A percentile compares a stretch with the other conserved stretches of the same genome.
phyloP scores from a whole-genome alignment of 768 basidiomycete genomes.

The Suillus weaverae region DNA sequence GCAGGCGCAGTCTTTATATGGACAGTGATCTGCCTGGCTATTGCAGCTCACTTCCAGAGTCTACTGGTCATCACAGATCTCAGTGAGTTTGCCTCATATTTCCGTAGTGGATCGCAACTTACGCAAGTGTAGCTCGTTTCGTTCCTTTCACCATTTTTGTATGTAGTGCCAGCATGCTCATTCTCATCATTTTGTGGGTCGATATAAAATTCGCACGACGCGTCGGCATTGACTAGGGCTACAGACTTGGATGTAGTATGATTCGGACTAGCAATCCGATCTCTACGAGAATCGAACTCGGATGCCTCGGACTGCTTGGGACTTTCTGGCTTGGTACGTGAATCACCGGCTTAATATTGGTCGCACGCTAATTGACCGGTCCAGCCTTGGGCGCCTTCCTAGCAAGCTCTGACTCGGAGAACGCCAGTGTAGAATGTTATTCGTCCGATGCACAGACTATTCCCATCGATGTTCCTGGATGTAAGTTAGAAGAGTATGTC shows the following conservation, averaged over 20 bases:
- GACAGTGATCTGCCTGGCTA: constrained; percentile 76
- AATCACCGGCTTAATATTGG: neutral
- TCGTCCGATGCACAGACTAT: constrained; percentile 51
- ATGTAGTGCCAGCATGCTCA: constrained; percentile 65
- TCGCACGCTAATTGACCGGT: constrained; percentile 16
- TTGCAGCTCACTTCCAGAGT: constrained; percentile 76
- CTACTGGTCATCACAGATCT: constrained; percentile 75
- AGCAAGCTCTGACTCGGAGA: constrained; percentile 71
- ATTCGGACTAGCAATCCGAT: constrained; percentile 73
- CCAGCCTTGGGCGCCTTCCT: constrained; percentile 74
- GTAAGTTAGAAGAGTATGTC: constrained; percentile 44
- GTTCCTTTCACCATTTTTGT: constrained; percentile 86
- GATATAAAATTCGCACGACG: constrained; percentile 3
- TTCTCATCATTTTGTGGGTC: constrained; percentile 66
- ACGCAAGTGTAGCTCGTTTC: constrained; percentile 64
- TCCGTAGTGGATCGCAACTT: neutral
- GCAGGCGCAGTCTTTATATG: constrained; percentile 68
- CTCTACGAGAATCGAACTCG: constrained; percentile 74
- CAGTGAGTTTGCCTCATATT: constrained; percentile 47
- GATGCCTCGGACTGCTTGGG: constrained; percentile 67
- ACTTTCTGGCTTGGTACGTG: constrained; percentile 77
- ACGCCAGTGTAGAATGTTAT: constrained; percentile 83
- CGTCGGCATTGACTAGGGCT: constrained; percentile 7
- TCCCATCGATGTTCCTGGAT: constrained; percentile 61
- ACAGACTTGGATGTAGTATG: constrained; percentile 64